Conservation (phyloP, 2,329 filamentous ascomycete species). For the Aureobasidium subglaciale region DNA sequence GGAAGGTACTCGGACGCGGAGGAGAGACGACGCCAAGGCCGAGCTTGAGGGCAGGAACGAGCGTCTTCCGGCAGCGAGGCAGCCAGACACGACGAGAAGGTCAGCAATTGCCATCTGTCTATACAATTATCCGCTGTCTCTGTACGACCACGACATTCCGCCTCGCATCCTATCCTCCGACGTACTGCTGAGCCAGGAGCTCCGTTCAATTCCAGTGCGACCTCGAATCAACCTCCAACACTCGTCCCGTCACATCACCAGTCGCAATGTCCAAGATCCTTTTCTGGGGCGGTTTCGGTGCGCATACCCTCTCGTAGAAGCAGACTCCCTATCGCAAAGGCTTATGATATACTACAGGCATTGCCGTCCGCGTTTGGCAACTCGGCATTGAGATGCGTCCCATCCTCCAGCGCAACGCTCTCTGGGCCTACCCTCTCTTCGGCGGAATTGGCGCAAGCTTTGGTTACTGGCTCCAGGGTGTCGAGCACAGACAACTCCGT, state of each 20-base stretch:
- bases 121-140: background rate
- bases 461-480: conserved; percentile 92
- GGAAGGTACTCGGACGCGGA: conserved; percentile 2
- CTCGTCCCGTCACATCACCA: conserved; percentile 1
- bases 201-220: background rate
- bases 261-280: conserved; percentile 47
- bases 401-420: conserved; percentile 73
- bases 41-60: conserved; percentile 11
- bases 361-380: conserved; percentile 90
- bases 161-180: background rate
- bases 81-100: conserved; percentile 6
- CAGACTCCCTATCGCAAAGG: background rate
- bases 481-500: conserved; percentile 73
- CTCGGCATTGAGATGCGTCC: conserved; percentile 98
- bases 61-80: background rate
- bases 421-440: conserved; percentile 91
- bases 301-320: background rate
- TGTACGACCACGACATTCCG: background rate
- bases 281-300: conserved; percentile 90
- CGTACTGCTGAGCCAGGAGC: conserved; percentile 7
- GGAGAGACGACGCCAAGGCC: conserved; percentile 12
- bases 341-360: conserved; percentile 50
- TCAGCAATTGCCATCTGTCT: background rate
- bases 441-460: conserved; percentile 80
- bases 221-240: background rate